These are phyloP conservation scores for Rubroboletus pulcherrimus DNA, from an alignment of 768 basidiomycete species.

Conservation along the genomic window DNA sequence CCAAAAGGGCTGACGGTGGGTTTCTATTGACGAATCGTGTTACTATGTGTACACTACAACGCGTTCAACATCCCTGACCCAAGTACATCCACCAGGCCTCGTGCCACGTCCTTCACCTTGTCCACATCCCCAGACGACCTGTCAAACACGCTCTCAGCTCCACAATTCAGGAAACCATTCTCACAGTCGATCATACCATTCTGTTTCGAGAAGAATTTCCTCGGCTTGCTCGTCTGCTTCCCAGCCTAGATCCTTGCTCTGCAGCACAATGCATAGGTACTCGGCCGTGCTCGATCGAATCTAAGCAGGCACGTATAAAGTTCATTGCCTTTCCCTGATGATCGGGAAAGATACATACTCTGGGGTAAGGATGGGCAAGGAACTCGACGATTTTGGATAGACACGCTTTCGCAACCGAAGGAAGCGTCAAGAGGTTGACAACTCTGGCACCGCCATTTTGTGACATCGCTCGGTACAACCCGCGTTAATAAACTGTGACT, in stretches of 20 bases:
- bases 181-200: slow-evolving; percentile 53
- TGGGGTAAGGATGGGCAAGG: slow-evolving; percentile 77
- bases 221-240: slow-evolving; percentile 63
- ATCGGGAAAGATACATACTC: slow-evolving; percentile 43
- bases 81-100: slow-evolving; percentile 40
- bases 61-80: slow-evolving; percentile 24
- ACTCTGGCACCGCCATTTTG: slow-evolving; percentile 42
- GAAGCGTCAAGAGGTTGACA: slow-evolving; percentile 57
- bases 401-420: slow-evolving; percentile 40
- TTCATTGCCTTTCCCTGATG: slow-evolving; percentile 7
- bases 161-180: slow-evolving; percentile 10
- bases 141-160: slow-evolving; percentile 28
- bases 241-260: slow-evolving; percentile 60
- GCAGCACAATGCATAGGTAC: slow-evolving; percentile 72
- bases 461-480: slow-evolving; percentile 11
- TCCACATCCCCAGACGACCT: slow-evolving; percentile 49
- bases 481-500: slow-evolving; percentile 28
- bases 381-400: slow-evolving; percentile 52
- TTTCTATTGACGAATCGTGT: background rate
- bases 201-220: slow-evolving; percentile 72
- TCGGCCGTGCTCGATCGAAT: slow-evolving; percentile 80
- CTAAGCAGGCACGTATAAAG: slow-evolving; percentile 36
- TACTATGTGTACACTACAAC: slow-evolving; percentile 14
- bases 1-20: background rate
- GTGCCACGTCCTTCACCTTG: slow-evolving; percentile 38